Conservation (phyloP, 768 basidiomycete species). For the Trametes maxima region DNA sequence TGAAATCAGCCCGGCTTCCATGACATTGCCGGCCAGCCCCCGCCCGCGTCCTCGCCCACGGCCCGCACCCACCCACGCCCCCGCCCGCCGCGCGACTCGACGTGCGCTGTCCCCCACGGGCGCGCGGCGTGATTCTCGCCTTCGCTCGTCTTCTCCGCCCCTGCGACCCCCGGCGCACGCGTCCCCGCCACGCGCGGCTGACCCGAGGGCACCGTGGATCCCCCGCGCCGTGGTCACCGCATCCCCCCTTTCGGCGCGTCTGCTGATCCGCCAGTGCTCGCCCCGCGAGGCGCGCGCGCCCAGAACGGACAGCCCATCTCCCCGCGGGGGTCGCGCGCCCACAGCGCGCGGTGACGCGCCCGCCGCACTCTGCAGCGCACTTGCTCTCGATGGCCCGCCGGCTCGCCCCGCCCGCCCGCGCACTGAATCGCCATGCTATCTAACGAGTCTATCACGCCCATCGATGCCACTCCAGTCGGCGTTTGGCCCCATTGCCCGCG, state of each 20-base stretch:
- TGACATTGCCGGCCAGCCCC: slow-evolving; percentile 5
- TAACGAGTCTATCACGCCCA: slow-evolving; percentile 12
- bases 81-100: too few species aligned
- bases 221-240: background rate
- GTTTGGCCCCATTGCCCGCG: background rate
- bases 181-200: background rate
- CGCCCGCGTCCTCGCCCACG: too few species aligned
- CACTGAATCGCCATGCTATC: slow-evolving; percentile 18
- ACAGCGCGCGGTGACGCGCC: background rate
- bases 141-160: slow-evolving; percentile 1
- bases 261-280: slow-evolving; percentile 15
- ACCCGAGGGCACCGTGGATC: slow-evolving; percentile 19
- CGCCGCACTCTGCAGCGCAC: background rate
- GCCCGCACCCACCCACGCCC: too few species aligned
- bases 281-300: background rate
- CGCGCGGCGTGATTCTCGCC: too few species aligned
- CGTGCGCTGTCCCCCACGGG: too few species aligned
- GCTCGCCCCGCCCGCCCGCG: background rate
- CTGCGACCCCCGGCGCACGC: background rate
- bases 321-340: slow-evolving; percentile 12
- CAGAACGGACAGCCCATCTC: background rate
- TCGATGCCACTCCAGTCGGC: background rate
- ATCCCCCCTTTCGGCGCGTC: background rate
- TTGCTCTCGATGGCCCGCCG: background rate
- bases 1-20: slow-evolving; percentile 14